Percentiles rank a stretch among this genome's conserved stretches.
Conservation (phyloP, 129 eudicot species). For the Flaveria linearis region DNA sequence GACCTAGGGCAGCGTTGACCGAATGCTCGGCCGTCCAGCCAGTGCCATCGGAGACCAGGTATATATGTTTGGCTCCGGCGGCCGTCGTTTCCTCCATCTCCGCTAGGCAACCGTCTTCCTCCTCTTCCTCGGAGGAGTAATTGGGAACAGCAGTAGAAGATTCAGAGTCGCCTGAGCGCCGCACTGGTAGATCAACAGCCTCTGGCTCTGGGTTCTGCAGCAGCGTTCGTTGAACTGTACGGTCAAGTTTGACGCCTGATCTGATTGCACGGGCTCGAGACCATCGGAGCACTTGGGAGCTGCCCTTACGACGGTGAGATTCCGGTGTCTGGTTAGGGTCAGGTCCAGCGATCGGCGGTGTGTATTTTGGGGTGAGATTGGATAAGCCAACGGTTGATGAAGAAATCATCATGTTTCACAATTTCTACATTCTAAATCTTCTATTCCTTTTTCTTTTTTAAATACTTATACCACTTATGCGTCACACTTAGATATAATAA, state of each 20-base stretch:
- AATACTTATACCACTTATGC: not conserved
- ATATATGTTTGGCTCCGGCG: slow-evolving; percentile 54
- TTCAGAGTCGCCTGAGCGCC: not conserved
- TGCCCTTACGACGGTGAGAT: slow-evolving; percentile 44
- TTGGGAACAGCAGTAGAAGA: not conserved
- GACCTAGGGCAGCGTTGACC: slow-evolving; percentile 88
- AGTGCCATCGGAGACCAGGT: slow-evolving; percentile 92
- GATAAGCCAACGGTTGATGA: slow-evolving; percentile 37
- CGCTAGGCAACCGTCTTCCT: slow-evolving; percentile 35
- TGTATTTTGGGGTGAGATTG: slow-evolving; percentile 30
- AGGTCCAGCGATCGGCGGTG: slow-evolving; percentile 35
- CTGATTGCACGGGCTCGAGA: slow-evolving; percentile 73
- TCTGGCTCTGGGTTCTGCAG: slow-evolving; percentile 4
- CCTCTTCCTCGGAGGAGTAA: slow-evolving; percentile 28
- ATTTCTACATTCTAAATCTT: not conserved
- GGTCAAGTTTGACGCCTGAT: slow-evolving; percentile 79
- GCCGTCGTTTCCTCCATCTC: slow-evolving; percentile 36
- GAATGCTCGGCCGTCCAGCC: slow-evolving; percentile 98
- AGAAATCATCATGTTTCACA: slow-evolving; percentile 36
- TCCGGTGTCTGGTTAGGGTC: slow-evolving; percentile 35
- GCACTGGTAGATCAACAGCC: slow-evolving; percentile 28
- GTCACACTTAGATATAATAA: too few species aligned
- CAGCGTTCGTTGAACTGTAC: slow-evolving; percentile 38
- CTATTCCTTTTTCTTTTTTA: not conserved
- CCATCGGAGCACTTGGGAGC: slow-evolving; percentile 83